These are phyloP conservation scores for Nigrospora sphaerica DNA, from an alignment of 2,329 filamentous ascomycete species.

Conservation along the genomic window DNA sequence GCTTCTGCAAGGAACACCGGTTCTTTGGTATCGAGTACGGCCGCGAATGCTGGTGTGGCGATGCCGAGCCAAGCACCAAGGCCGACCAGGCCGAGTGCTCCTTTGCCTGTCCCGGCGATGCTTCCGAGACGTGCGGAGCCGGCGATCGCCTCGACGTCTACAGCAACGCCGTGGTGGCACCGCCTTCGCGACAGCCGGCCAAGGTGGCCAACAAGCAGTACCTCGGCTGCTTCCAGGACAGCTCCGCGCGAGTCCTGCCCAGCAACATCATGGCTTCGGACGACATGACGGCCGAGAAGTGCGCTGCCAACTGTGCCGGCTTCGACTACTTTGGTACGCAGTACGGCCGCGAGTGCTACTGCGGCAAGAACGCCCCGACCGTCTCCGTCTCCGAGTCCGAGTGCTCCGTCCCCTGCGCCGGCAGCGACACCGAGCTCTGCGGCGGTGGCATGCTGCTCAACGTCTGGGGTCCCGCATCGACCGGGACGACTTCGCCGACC, in stretches of 20 bases:
- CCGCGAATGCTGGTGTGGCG: constrained; percentile 12
- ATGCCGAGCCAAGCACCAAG: not conserved
- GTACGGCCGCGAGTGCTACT: constrained; percentile 33
- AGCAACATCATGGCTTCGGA: constrained; percentile 5
- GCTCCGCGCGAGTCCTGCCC: constrained; percentile 8
- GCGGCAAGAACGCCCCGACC: constrained; percentile 17
- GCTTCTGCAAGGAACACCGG: constrained; percentile 9
- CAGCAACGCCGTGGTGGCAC: constrained; percentile 8
- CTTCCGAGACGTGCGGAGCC: constrained; percentile 14
- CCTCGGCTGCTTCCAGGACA: constrained; percentile 6
- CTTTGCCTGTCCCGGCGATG: constrained; percentile 12
- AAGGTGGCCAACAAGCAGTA: constrained; percentile 6
- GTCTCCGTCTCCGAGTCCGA: constrained; percentile 9
- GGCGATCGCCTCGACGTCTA: constrained; percentile 10
- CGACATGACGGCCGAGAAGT: constrained; percentile 20
- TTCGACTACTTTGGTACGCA: constrained; percentile 29
- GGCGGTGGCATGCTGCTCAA: constrained; percentile 14
- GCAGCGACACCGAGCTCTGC: constrained; percentile 14
- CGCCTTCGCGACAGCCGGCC: constrained; percentile 5
- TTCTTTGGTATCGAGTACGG: constrained; percentile 10
- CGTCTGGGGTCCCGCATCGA: constrained; percentile 10
- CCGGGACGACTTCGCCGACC: no score
- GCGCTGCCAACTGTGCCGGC: constrained; percentile 19
- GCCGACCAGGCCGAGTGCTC: constrained; percentile 8
- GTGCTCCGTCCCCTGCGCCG: constrained; percentile 15